A percentile compares a stretch with the other conserved stretches of the same genome.
phyloP scores from a whole-genome alignment of 257 asterid species.

The Nemophila menziesii region DNA sequence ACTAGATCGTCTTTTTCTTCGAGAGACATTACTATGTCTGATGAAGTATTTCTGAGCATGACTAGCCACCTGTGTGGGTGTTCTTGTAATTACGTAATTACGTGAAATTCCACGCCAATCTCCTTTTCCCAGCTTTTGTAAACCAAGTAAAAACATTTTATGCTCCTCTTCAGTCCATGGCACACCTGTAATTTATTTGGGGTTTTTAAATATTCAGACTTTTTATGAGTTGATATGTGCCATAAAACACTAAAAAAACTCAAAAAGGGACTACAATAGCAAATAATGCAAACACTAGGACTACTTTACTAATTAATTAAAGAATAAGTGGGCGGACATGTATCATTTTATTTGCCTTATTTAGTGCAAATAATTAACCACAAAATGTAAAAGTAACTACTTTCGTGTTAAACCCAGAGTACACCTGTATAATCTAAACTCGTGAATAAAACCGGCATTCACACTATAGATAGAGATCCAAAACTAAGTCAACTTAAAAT shows the following conservation, averaged over 20 bases:
- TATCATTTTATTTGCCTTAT: too few relatives aligned
- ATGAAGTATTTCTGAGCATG: conserved; percentile 97
- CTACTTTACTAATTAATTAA: too few relatives aligned
- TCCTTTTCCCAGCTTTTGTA: conserved; percentile 98
- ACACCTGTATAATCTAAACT: too few relatives aligned
- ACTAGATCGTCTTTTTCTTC: conserved; percentile 97
- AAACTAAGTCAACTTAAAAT: background rate
- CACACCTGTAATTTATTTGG: conserved; percentile 52
- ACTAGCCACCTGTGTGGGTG: conserved; percentile 99
- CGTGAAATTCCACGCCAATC: conserved; percentile 99
- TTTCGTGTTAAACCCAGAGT: background rate
- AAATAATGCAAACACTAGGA: too few relatives aligned
- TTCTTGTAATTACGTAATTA: conserved; percentile 74
- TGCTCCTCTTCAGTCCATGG: conserved; percentile 99
- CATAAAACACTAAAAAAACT: too few relatives aligned
- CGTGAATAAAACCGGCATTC: background rate
- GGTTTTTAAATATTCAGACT: background rate
- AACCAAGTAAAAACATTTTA: conserved; percentile 82
- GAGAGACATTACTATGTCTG: conserved; percentile 77
- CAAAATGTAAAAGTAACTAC: background rate
- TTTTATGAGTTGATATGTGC: background rate
- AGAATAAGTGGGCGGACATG: too few relatives aligned
- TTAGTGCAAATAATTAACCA: background rate
- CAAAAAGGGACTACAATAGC: too few relatives aligned
- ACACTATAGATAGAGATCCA: conserved; percentile 4